Base-by-base conservation (phyloP, 305 asterid species). In the Plantago coronopus region DNA sequence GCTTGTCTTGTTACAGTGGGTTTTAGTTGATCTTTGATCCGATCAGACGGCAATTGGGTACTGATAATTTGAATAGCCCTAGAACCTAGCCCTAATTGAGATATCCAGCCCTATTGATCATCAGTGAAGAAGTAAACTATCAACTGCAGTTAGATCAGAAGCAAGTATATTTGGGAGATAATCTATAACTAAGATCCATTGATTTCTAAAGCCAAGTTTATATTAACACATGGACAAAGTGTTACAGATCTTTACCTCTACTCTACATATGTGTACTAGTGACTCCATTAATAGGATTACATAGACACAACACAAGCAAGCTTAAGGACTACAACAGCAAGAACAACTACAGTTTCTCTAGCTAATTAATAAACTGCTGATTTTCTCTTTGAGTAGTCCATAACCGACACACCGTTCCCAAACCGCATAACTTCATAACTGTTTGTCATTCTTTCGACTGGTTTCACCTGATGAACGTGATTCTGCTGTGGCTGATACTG, bases 401-500 rank as follows among this genome's bases (percentile, higher is more conserved):
- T 57, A 51, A 51, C 25, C 11, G 54, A 51, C 31, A 20, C 68
- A 18, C 67, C 68, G 54, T 67, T 73, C 8, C 53, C 66, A 45
- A 47, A 71, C 59, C 63, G 71, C 68, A 31, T 57, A 46, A 66
- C 73, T 63, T 68, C 67, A 23, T 68, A 55, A 18, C 38, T 29
- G 57, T 29, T 59, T 37, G 48, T 34, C 69, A 37, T 67, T 31
- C 14, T 61, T 25, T 65, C 77, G 10, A 44, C 22, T 8, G 71
- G 75, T 29, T 62, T 71, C 17, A 71, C 65, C 66, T 25, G 67
- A 55, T 65, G 59, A 17, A 74, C 49, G 12, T 12, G 75, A 12
- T 63, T 17, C 53, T 54, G 58, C 55, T 74, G 73, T 34, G 75
- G 79, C 66, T 58, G 79, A 55, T 74, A 68, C 42, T 74, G 75